Percentiles rank a stretch among this genome's conserved stretches.
phyloP scores from a whole-genome alignment of 1,284 basidiomycete genomes.

The Ganoderma lingzhi region DNA sequence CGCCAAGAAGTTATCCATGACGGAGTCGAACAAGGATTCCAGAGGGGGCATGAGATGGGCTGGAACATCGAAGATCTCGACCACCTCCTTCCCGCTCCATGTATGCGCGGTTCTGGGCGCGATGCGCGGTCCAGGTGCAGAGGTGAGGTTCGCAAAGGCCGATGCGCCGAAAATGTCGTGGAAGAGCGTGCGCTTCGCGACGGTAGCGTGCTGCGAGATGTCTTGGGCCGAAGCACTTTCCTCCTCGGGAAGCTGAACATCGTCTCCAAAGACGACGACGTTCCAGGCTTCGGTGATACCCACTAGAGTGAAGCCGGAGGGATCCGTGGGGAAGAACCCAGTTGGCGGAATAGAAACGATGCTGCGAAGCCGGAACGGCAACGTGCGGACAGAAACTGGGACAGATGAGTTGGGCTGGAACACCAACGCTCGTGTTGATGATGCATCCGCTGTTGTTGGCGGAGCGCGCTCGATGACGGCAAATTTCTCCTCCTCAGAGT shows the following conservation, averaged over 20 bases:
- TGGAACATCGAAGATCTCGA: slow-evolving; percentile 75
- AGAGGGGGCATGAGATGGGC: slow-evolving; percentile 86
- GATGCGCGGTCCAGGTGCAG: slow-evolving; percentile 31
- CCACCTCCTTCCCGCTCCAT: slow-evolving; percentile 50
- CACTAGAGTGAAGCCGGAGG: slow-evolving; percentile 60
- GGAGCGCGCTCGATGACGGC: slow-evolving; percentile 56
- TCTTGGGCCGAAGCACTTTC: slow-evolving; percentile 52
- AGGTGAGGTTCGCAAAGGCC: slow-evolving; percentile 53
- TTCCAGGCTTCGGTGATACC: slow-evolving; percentile 73
- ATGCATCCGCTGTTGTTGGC: slow-evolving; percentile 38
- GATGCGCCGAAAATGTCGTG: slow-evolving; percentile 87
- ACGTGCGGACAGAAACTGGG: slow-evolving; percentile 50
- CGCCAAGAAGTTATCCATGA: slow-evolving; percentile 74
- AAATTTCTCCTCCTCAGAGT: slow-evolving; percentile 66
- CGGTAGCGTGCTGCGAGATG: slow-evolving; percentile 46
- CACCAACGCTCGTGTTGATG: slow-evolving; percentile 53
- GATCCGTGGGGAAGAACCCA: slow-evolving; percentile 37
- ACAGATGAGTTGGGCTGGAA: slow-evolving; percentile 56
- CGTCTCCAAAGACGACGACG: slow-evolving; percentile 71
- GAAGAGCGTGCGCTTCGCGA: slow-evolving; percentile 68
- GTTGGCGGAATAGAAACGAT: slow-evolving; percentile 55
- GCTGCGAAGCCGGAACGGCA: slow-evolving; percentile 70
- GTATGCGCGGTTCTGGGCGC: slow-evolving; percentile 36
- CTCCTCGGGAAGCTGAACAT: slow-evolving; percentile 48
- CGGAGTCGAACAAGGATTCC: slow-evolving; percentile 75